Percentiles rank a stretch among this genome's conserved stretches.
Evolutionary conservation across 106 monocot genomes (phyloP).

Genomic region (Acorus gramineus): DNA sequence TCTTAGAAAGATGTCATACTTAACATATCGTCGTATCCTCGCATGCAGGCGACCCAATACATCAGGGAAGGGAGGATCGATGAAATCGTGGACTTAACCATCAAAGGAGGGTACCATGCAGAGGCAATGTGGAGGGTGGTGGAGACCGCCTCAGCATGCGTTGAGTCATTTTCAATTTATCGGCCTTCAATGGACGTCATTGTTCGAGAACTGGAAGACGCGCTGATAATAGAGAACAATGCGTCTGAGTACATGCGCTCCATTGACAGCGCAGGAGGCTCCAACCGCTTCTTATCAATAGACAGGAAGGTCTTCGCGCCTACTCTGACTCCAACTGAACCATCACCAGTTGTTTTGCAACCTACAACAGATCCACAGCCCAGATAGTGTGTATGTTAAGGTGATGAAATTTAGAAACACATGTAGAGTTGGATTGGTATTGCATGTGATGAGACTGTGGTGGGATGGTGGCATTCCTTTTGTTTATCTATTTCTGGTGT

Average conservation of each 20-base stretch:
- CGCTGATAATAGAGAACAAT: slow-evolving; percentile 58
- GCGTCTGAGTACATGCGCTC: slow-evolving; percentile 67
- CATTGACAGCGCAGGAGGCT: slow-evolving; percentile 45
- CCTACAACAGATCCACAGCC: slow-evolving; percentile 20
- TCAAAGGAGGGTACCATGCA: slow-evolving; percentile 36
- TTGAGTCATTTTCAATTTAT: slow-evolving; percentile 36
- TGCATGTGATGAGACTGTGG: too few relatives aligned
- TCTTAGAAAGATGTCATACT: too few relatives aligned
- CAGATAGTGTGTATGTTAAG: neutral
- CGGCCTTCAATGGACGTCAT: slow-evolving; percentile 45
- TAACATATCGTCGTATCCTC: too few relatives aligned
- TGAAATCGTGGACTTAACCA: slow-evolving; percentile 50
- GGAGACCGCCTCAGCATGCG: slow-evolving; percentile 34
- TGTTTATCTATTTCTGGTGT: too few relatives aligned
- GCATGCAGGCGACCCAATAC: slow-evolving; percentile 40
- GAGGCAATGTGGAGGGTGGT: slow-evolving; percentile 59
- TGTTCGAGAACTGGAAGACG: slow-evolving; percentile 55
- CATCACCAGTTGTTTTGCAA: slow-evolving; percentile 4
- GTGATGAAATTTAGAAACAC: too few relatives aligned
- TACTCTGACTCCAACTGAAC: slow-evolving; percentile 6
- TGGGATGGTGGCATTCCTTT: too few relatives aligned
- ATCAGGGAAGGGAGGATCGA: slow-evolving; percentile 54
- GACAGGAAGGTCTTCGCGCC: slow-evolving; percentile 16
- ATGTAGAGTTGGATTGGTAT: too few relatives aligned
- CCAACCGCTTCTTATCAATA: slow-evolving; percentile 28